These are phyloP conservation scores for Russula vinacea DNA, from an alignment of 768 basidiomycete species.

Conservation along the genomic window DNA sequence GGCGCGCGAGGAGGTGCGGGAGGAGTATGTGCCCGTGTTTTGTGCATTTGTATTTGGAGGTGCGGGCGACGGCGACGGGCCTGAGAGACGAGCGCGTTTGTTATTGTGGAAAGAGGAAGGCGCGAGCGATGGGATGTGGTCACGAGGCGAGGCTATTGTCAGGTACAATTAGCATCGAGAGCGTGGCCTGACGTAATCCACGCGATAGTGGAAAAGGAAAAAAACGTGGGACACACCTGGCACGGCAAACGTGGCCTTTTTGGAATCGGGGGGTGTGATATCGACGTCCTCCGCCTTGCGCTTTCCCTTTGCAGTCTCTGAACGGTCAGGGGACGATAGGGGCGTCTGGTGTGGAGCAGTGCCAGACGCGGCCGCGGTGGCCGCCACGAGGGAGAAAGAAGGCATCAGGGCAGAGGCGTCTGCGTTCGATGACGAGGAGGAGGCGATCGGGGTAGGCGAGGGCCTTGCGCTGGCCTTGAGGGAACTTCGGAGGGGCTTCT, in stretches of 20 bases:
- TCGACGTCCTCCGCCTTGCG: conserved; percentile 74
- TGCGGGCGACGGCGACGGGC: conserved; percentile 37
- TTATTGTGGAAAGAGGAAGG: conserved; percentile 66
- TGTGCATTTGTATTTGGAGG: conserved; percentile 44
- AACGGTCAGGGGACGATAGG: conserved; percentile 27
- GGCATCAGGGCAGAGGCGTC: conserved; percentile 7
- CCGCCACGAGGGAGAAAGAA: conserved; percentile 27
- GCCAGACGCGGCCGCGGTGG: conserved; percentile 34
- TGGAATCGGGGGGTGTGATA: conserved; percentile 60
- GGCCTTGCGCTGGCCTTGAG: conserved; percentile 25
- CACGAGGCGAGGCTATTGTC: conserved; percentile 33
- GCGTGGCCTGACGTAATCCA: conserved; percentile 28
- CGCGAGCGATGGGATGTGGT: conserved; percentile 48
- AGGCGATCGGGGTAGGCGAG: conserved; percentile 24
- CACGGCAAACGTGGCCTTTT: conserved; percentile 63
- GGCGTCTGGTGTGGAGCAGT: conserved; percentile 28
- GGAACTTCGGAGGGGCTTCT: conserved; percentile 28
- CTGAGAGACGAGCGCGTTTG: conserved; percentile 64
- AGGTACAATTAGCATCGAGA: neutral
- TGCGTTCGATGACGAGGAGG: conserved; percentile 24
- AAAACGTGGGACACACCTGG: conserved; percentile 44
- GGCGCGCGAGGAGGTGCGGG: conserved; percentile 35
- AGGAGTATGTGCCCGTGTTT: conserved; percentile 46
- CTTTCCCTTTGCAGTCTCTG: conserved; percentile 52
- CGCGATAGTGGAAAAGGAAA: neutral